phyloP scores from a whole-genome alignment of 306 rosid genomes.

The Mucuna pruriens region DNA sequence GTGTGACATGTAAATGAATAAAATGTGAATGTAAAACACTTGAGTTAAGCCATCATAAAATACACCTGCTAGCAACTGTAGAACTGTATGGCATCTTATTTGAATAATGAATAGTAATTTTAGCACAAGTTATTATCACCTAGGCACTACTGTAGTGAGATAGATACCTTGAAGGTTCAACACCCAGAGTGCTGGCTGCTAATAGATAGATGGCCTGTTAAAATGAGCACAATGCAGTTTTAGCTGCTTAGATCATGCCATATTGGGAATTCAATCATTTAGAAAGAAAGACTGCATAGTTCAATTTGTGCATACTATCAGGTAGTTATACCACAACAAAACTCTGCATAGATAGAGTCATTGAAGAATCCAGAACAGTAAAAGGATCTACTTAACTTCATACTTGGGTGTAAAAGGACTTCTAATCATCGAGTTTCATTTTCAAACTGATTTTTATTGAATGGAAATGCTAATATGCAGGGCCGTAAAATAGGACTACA shows the following conservation, averaged over 20 bases:
- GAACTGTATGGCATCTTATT: slow-evolving; percentile 7
- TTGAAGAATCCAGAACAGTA: slow-evolving; percentile 20
- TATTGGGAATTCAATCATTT: slow-evolving; percentile 9
- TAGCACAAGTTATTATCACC: not conserved
- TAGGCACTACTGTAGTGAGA: slow-evolving; percentile 26
- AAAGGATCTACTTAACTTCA: not conserved
- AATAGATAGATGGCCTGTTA: slow-evolving; percentile 87
- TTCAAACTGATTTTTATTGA: not conserved
- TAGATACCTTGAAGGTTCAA: slow-evolving; percentile 93
- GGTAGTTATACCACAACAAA: not conserved
- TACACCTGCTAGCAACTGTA: slow-evolving; percentile 12
- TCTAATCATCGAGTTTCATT: slow-evolving; percentile 23
- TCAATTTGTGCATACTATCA: not conserved
- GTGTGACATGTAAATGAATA: slow-evolving; percentile 1
- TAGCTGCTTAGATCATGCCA: slow-evolving; percentile 33
- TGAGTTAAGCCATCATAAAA: slow-evolving; percentile 9
- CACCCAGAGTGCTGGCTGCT: slow-evolving; percentile 84
- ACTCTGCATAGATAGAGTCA: not conserved
- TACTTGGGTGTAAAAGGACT: not conserved
- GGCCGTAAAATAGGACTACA: slow-evolving; percentile 5
- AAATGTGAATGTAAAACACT: not conserved
- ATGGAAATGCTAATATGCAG: not conserved
- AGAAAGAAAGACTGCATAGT: not conserved
- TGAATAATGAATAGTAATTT: slow-evolving; percentile 21
- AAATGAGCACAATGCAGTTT: slow-evolving; percentile 39